Base-by-base conservation (phyloP, 2,329 filamentous ascomycete species). In the Calonectria hongkongensis region DNA sequence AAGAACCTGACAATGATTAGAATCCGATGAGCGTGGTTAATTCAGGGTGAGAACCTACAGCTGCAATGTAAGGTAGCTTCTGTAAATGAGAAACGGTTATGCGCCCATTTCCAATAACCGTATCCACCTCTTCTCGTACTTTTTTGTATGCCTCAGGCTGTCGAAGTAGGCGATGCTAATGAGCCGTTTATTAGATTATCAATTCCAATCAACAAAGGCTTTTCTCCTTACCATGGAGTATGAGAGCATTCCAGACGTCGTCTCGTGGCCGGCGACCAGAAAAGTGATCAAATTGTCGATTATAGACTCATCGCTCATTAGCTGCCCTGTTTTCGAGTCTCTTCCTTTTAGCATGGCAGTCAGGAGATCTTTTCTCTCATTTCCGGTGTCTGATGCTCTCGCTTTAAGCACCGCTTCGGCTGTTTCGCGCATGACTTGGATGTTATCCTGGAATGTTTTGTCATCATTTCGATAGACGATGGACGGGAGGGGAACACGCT, bases 251-350 rank as follows among this genome's bases (percentile, higher is more conserved):
- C 50, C 50, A 36, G 50, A 56, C 1, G 50, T 56, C 13, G 50
- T 56, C 30, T 56, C 50, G 10, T 56, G 50, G 18, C 50, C 50
- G 1, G 50, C 50, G 9, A 56, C 7, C 10, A 56, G 9, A 56
- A 56, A 56, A 4, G 50, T 56, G n/a, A 56, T 56, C 28, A 56
- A 21, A 18, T 56, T 56, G 28, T 56, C 50, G 50, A 56, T 56
- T 18, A 56, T 56, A 16, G 50, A 56, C 28, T 56, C 28, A 10
- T 56, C 28, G 3, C 8, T 56, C 50, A 56, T 56, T 5, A 8
- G n/a, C 50, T 56, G 28, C 13, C 50, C 50, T 6, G 18, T 36
- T 56, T 56, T 56, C 5, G 28, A 16, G 28, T 56, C 50, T 2
- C n/a, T 28, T n/a, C 50, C 50, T 3, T 56, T 21, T 12, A 56